Base-by-base conservation (phyloP, 192 early-diverging fungal species). In the Umbelopsis sp. region DNA sequence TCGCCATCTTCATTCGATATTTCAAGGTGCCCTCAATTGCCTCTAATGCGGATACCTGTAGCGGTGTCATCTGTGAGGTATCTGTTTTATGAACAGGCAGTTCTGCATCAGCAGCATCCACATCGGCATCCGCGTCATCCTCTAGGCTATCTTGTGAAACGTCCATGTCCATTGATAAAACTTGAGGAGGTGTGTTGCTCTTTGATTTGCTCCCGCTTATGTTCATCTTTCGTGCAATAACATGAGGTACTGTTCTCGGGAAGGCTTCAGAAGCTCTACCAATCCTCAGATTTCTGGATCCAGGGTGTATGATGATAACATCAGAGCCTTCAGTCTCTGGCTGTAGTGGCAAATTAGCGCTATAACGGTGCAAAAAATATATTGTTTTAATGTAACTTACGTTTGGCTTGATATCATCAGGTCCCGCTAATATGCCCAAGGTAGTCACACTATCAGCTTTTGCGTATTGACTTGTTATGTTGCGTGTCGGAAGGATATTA, bases 291-390 rank as follows among this genome's bases (percentile, higher is more conserved):
- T 88, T 87, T 53, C 89, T 81, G 55, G 95, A 96, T 47, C 95
- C 95, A 3, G 95, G 88, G 48, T 96, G 92, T 65, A 96, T 92
- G 16, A 96, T 89, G 67, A 96, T 85, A 18, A 92, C 87, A 72
- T 94, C 91, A 12, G 76, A 74, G 61, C 81, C 82, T 75, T 86
- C 85, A 30, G 69, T 67, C 22, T 82, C 83, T 15, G 85, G 79
- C 80, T 89, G 2, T 41, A 10, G 1, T 1, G 1, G 6, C 37
- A 77, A 11, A 51, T 64, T 21, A 67, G 45, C 53, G 15, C 3
- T 35, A 25, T 47, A 21, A 50, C 35, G 18, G 11, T 55, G n/a
- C 7, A 30, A 16, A 41, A 53, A 21, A 61, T 23, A 27, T 49
- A 22, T 45, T 30, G 27, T 3, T 64, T 2, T n/a, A 64, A 45